A percentile compares a stretch with the other conserved stretches of the same genome.
Evolutionary conservation across 257 asterid genomes (phyloP).

Genomic region (Jasminum sambac): DNA sequence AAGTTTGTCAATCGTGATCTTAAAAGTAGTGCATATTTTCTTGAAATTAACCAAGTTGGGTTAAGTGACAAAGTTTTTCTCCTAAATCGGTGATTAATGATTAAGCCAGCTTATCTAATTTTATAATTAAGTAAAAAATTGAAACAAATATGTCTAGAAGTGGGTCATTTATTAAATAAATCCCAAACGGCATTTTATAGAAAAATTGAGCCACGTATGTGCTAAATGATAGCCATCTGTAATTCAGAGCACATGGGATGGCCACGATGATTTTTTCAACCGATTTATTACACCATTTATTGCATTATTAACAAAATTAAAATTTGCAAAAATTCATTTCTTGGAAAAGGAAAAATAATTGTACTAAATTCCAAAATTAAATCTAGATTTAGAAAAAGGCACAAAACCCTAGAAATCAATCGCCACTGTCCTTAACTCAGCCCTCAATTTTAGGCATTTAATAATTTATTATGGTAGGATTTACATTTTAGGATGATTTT

Average conservation of each 20-base stretch:
- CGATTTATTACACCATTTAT: not conserved
- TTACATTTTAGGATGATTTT: slow-evolving; percentile 1
- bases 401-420: slow-evolving; percentile 3
- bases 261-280: not conserved
- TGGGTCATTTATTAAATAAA: not conserved
- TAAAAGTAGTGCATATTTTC: too few species aligned
- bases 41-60: not conserved
- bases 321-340: not conserved
- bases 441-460: slow-evolving; percentile 29
- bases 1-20: too few species aligned
- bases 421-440: not conserved
- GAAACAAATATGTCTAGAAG: not conserved
- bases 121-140: not conserved
- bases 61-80: not conserved
- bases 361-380: not conserved
- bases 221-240: not conserved
- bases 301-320: too few species aligned
- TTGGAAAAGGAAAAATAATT: not conserved
- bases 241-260: not conserved
- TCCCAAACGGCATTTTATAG: not conserved
- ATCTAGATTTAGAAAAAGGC: not conserved
- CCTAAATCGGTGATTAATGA: not conserved
- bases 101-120: not conserved
- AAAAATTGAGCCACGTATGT: not conserved
- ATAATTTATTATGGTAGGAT: slow-evolving; percentile 17